These are phyloP conservation scores for Abortiporus biennis DNA, from an alignment of 1,284 basidiomycete genomes.

Conservation along the genomic window DNA sequence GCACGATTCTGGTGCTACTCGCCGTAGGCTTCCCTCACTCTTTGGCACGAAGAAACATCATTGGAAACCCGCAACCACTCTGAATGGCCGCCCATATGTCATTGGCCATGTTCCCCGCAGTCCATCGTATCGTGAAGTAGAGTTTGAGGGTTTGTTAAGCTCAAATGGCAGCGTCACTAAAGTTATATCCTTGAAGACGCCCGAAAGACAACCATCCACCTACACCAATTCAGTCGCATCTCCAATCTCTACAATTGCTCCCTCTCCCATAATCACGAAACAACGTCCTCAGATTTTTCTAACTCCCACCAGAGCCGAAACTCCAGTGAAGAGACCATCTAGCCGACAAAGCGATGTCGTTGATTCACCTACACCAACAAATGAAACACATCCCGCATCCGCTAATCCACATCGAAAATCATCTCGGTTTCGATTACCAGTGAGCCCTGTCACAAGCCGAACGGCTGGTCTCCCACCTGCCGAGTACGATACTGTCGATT, in stretches of 20 bases:
- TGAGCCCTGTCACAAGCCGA: conserved; percentile 35
- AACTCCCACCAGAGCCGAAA: conserved; percentile 1
- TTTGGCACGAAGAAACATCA: conserved; percentile 38
- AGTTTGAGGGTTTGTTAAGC: conserved; percentile 74
- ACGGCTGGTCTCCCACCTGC: conserved; percentile 51
- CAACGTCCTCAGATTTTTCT: conserved; percentile 9
- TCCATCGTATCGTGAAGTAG: conserved; percentile 59
- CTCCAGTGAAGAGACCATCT: conserved; percentile 9
- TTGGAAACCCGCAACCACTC: conserved; percentile 73
- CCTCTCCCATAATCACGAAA: conserved; percentile 3
- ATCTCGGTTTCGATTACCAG: conserved; percentile 54
- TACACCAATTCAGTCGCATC: conserved; percentile 9
- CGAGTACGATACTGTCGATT: conserved; percentile 66
- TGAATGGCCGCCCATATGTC: conserved; percentile 72
- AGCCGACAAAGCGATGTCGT: conserved; percentile 11
- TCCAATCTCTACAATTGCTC: conserved; percentile 9
- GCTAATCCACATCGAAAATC: conserved; percentile 16
- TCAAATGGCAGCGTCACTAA: conserved; percentile 51
- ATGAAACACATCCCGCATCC: conserved; percentile 3
- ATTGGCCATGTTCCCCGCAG: conserved; percentile 61
- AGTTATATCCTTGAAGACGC: conserved; percentile 42
- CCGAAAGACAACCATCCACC: conserved; percentile 10
- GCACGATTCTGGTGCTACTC: conserved; percentile 29
- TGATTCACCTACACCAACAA: conserved; percentile 5
- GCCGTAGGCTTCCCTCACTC: conserved; percentile 31